phyloP scores from a whole-genome alignment of 2,329 filamentous ascomycete genomes.

The Nothophoma quercina region DNA sequence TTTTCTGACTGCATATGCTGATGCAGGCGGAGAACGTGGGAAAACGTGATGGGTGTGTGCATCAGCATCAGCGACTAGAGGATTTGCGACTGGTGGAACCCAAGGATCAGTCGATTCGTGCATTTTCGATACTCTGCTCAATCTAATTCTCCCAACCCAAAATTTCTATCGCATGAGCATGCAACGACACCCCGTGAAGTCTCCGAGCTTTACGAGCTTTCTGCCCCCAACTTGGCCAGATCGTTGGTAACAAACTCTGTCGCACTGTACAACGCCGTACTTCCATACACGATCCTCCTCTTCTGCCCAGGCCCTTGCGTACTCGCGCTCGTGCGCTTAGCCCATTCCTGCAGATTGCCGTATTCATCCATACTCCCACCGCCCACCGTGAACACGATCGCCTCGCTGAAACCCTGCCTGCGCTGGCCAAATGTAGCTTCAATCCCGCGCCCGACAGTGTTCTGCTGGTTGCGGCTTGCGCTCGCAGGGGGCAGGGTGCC shows the following conservation, averaged over 20 bases:
- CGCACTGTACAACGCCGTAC: slow-evolving; percentile 76
- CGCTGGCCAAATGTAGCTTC: slow-evolving; percentile 89
- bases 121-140: slow-evolving; percentile 1
- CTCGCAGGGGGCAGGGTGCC: slow-evolving; percentile 88
- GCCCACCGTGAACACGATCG: slow-evolving; percentile 89
- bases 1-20: not conserved
- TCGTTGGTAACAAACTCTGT: slow-evolving; percentile 67
- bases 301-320: slow-evolving; percentile 64
- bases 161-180: too few species aligned
- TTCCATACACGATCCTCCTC: slow-evolving; percentile 91
- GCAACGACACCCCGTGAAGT: too few species aligned
- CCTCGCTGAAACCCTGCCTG: slow-evolving; percentile 86
- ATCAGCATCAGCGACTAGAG: not conserved
- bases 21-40: not conserved
- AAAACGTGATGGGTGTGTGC: too few species aligned
- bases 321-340: slow-evolving; percentile 72
- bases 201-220: slow-evolving; percentile 44
- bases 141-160: too few species aligned
- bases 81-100: not conserved
- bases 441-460: slow-evolving; percentile 64
- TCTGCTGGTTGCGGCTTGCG: slow-evolving; percentile 54
- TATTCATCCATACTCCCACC: slow-evolving; percentile 99
- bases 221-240: slow-evolving; percentile 63
- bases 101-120: not conserved
- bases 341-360: slow-evolving; percentile 96